Evolutionary conservation across 1,284 basidiomycete species (phyloP).

Genomic region (Golubevia sp.): DNA sequence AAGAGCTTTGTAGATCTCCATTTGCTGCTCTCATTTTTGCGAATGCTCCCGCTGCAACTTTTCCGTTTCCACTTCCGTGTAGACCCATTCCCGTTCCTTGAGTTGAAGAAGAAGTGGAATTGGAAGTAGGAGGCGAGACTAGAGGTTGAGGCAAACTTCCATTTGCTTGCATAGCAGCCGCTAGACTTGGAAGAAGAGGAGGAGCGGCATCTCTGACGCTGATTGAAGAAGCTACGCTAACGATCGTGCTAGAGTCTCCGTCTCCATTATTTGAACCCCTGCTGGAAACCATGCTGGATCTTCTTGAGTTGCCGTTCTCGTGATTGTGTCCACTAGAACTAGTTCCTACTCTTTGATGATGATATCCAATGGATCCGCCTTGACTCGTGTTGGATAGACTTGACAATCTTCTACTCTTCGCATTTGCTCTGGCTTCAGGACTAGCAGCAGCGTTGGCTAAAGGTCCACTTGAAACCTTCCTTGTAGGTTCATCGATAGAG

Average conservation of each 20-base stretch:
- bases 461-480: constrained; percentile 42
- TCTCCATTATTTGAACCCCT: background rate
- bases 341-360: background rate
- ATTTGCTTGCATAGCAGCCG: background rate
- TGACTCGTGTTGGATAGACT: background rate
- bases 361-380: background rate
- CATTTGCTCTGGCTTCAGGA: background rate
- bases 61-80: background rate
- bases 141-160: background rate
- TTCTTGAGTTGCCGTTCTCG: background rate
- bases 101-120: background rate
- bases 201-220: background rate
- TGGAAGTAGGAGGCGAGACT: background rate
- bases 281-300: background rate
- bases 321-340: background rate
- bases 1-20: background rate
- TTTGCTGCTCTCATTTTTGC: background rate
- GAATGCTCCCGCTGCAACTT: background rate
- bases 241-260: background rate
- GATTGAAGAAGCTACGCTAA: background rate
- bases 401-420: background rate
- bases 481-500: constrained; percentile 23
- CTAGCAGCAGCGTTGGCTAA: constrained; percentile 12
- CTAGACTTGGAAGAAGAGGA: background rate
- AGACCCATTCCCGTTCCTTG: background rate